Conservation (phyloP, 1,284 basidiomycete species). For the Austroboletus niveus region DNA sequence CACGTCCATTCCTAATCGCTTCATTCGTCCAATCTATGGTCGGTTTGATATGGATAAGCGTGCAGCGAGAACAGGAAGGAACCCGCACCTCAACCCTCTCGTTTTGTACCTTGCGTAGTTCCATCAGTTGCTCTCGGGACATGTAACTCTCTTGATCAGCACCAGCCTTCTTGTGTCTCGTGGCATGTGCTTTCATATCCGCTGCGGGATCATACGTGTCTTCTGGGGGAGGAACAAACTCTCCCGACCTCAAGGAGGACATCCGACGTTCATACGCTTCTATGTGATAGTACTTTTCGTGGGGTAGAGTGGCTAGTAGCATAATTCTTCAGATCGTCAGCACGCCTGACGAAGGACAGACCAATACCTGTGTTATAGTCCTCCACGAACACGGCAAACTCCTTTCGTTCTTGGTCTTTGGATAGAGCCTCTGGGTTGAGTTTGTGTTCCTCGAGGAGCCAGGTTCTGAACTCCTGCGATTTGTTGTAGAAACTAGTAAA, state of each 20-base stretch:
- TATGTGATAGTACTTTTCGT: conserved; percentile 92
- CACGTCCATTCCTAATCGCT: conserved; percentile 77
- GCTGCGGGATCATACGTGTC: conserved; percentile 75
- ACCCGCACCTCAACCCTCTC: conserved; percentile 69
- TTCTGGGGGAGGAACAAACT: conserved; percentile 65
- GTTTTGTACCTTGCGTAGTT: conserved; percentile 76
- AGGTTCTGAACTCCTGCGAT: conserved; percentile 80
- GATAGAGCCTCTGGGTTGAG: conserved; percentile 83
- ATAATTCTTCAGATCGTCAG: not conserved
- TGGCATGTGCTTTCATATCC: conserved; percentile 74
- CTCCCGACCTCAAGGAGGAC: conserved; percentile 77
- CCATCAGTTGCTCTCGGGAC: conserved; percentile 73
- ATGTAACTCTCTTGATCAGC: conserved; percentile 71
- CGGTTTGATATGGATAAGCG: not conserved
- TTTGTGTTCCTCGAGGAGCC: conserved; percentile 87
- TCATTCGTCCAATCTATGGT: conserved; percentile 73
- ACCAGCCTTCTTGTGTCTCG: conserved; percentile 60
- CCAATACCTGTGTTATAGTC: conserved; percentile 83
- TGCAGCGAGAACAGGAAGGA: not conserved
- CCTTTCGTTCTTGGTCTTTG: conserved; percentile 81
- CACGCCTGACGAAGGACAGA: not conserved
- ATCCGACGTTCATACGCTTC: conserved; percentile 77
- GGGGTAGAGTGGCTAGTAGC: conserved; percentile 77
- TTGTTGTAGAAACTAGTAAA: conserved; percentile 69
- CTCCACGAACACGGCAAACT: conserved; percentile 77